These are phyloP conservation scores for Mycoemilia scoparia DNA, from an alignment of 192 early-diverging fungal species.

Conservation along the genomic window DNA sequence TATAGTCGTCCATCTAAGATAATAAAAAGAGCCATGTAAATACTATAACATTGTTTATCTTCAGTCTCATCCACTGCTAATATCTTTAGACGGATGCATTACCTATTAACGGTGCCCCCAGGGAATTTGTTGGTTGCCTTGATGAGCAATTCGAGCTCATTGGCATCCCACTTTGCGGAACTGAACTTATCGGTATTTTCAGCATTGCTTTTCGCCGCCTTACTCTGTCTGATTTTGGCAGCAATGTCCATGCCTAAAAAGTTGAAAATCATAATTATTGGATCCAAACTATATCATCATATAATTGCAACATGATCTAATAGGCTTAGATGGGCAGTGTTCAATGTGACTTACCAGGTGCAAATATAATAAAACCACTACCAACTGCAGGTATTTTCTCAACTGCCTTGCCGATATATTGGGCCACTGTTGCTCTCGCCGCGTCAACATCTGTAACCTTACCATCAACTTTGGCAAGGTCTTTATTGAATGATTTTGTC, in stretches of 20 bases:
- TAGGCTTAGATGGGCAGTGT: too few relatives aligned
- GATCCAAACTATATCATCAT: too few relatives aligned
- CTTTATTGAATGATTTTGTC: too few relatives aligned
- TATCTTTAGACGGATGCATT: conserved; percentile 3
- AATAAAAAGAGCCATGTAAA: neutral
- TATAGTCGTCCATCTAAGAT: conserved; percentile 71
- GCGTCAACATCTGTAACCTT: too few relatives aligned
- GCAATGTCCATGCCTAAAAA: conserved; percentile 6
- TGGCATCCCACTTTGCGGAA: conserved; percentile 39
- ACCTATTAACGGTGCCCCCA: conserved; percentile 47
- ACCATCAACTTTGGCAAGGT: too few relatives aligned
- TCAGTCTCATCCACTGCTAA: neutral
- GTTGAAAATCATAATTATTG: too few relatives aligned
- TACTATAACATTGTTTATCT: conserved; percentile 1
- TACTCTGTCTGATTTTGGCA: conserved; percentile 4
- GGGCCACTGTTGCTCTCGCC: too few relatives aligned
- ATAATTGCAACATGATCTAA: too few relatives aligned
- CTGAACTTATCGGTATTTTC: neutral
- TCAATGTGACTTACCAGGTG: too few relatives aligned
- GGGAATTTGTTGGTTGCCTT: conserved; percentile 69
- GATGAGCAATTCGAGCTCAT: conserved; percentile 54
- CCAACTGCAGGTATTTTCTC: too few relatives aligned
- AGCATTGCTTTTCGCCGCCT: neutral
- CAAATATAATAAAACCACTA: too few relatives aligned
- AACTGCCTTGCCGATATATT: too few relatives aligned